A percentile compares a stretch with the other conserved stretches of the same genome.
Conservation (phyloP, 1,284 basidiomycete species). For the Boletus albobrunnescens region DNA sequence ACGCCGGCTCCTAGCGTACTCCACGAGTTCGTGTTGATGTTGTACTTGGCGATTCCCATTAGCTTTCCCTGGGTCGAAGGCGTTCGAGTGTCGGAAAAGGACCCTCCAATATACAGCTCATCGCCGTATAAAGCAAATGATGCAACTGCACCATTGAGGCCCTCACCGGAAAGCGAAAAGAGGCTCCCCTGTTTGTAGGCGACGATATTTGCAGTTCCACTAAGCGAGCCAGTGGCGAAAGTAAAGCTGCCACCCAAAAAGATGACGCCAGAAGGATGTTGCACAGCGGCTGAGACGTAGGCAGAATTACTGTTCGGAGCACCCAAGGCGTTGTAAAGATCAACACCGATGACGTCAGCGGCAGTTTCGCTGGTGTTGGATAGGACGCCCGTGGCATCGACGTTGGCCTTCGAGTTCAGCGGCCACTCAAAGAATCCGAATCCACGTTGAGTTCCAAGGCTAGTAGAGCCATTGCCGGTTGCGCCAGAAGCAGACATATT, state of each 20-base stretch:
- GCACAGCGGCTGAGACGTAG: slow-evolving; percentile 54
- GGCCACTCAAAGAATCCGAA: slow-evolving; percentile 85
- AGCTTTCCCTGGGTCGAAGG: slow-evolving; percentile 53
- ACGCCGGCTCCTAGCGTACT: slow-evolving; percentile 69
- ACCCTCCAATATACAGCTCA: slow-evolving; percentile 79
- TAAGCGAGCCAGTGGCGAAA: slow-evolving; percentile 52
- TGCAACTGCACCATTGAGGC: slow-evolving; percentile 74
- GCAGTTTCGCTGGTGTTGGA: slow-evolving; percentile 72
- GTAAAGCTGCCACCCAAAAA: slow-evolving; percentile 81
- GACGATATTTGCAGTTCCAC: slow-evolving; percentile 68
- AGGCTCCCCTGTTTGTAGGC: slow-evolving; percentile 62
- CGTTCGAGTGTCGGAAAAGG: slow-evolving; percentile 70
- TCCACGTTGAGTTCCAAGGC: slow-evolving; percentile 38
- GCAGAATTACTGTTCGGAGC: slow-evolving; percentile 36
- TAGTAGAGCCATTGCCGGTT: slow-evolving; percentile 30
- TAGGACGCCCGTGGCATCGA: slow-evolving; percentile 57
- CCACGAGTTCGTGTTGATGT: slow-evolving; percentile 69
- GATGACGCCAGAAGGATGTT: slow-evolving; percentile 60
- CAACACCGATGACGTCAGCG: slow-evolving; percentile 61
- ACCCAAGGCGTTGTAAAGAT: slow-evolving; percentile 55
- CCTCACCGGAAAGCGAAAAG: slow-evolving; percentile 51
- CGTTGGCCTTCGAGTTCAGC: slow-evolving; percentile 38
- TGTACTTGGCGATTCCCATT: slow-evolving; percentile 71
- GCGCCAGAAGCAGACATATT: slow-evolving; percentile 38
- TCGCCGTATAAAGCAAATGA: slow-evolving; percentile 59